Base-by-base conservation (phyloP, 768 basidiomycete species). In the Hypsizygus marmoreus region DNA sequence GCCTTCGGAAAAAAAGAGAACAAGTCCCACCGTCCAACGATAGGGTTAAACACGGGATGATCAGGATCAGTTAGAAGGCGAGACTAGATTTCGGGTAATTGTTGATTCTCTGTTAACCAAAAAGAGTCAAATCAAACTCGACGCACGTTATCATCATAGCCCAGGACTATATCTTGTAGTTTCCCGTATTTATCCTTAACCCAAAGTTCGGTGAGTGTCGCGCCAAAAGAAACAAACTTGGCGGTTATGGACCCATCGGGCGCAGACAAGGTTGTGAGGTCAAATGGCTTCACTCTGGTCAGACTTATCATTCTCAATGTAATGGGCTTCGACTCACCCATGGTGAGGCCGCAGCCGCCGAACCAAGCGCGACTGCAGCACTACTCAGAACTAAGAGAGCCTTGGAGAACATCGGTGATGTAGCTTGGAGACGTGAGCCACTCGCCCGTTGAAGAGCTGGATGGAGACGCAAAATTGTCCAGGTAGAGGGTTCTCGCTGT, bases 201-300 rank as follows among this genome's bases (percentile, higher is more conserved):
- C 75, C 74, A 77, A 3, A 82, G 60, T 48, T 80, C 73, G 2
- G 78, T 79, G 58, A 81, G 52, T 1, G 77, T 80, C 20, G 80
- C 75, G 4, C 82, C 81, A 43, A 79, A 69, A 2, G 75, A 73
- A 11, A 82, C 76, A 49, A 82, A 81, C 40, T 74, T 80, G 12
- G 80, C 81, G 4, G 69, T 74, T 46, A 80, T 70, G n/a, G 78
- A 80, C 5, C 73, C 75, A 56, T 82, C 80, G 0, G 77, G 76
- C 1, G 79, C 72, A 7, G 66, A 62, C 40, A 82, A 58, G 24
- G 70, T 72, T 2, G 72, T 74, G 12, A 71, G 49, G 44, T 80
- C 72, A 57, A 80, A 77, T 0, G 76, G 74, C 77, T 79, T 38
- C n/a, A 2, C 2, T 10, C 4, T 16, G 11, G 12, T 40, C 22